A percentile compares a stretch with the other conserved stretches of the same genome.
Evolutionary conservation across 345 rosid species (phyloP).

Genomic region (Eucalyptus rudis): DNA sequence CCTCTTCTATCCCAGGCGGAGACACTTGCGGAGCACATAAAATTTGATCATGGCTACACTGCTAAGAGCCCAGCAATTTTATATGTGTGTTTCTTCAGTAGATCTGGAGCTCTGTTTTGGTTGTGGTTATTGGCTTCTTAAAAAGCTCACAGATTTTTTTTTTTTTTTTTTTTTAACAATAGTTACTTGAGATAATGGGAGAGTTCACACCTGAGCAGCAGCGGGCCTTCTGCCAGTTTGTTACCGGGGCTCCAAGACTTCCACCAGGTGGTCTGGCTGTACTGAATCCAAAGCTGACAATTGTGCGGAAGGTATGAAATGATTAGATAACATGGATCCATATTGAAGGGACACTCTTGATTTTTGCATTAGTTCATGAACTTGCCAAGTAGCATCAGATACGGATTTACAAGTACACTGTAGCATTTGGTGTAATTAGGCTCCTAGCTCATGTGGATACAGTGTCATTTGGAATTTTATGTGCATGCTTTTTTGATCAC

Average conservation of each 20-base stretch:
- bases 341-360: neutral
- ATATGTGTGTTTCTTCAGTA: conserved; percentile 31
- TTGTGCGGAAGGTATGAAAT: conserved; percentile 83
- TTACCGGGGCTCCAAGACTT: conserved; percentile 98
- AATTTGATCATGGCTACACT: conserved; percentile 96
- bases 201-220: conserved; percentile 94
- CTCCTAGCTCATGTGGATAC: neutral
- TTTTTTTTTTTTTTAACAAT: neutral
- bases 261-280: conserved; percentile 99
- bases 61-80: conserved; percentile 92
- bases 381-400: neutral
- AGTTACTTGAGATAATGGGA: conserved; percentile 98
- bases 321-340: neutral
- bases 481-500: neutral
- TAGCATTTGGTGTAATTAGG: neutral
- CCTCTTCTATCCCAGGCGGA: conserved; percentile 42
- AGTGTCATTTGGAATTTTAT: neutral
- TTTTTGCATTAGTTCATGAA: neutral
- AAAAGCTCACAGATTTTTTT: neutral
- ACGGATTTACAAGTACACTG: neutral
- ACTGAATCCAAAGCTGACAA: conserved; percentile 87
- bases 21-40: conserved; percentile 83
- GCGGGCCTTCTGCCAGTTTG: conserved; percentile 96
- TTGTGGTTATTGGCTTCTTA: neutral
- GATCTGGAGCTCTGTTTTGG: neutral